Base-by-base conservation (phyloP, 1,284 basidiomycete species). In the Athelia psychrophila region DNA sequence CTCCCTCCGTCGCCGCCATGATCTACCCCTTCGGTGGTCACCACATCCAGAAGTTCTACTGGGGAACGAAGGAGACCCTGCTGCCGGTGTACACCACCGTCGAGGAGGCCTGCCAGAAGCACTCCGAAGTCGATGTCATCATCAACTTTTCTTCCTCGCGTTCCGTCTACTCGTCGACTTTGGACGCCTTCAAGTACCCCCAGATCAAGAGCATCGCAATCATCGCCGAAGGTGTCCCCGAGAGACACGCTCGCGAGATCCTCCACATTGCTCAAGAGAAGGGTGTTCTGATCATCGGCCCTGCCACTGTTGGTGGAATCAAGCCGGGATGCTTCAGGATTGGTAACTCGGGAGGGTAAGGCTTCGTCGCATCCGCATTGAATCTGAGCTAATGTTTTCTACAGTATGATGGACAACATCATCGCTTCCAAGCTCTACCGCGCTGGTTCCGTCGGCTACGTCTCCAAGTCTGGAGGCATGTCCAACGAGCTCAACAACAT, bases 401-500 rank as follows among this genome's bases (percentile, higher is more conserved):
- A 0, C 60, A 86, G 91, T 69, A 98, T 98, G 96, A 98, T 98
- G 95, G 97, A 99, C 81, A 99, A 98, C 81, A 96, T 98, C 76
- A 95, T 98, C 64, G 78, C 95, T 15, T 98, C 95, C 59, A 99
- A 98, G 82, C 91, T 99, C 58, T 99, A 98, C 86, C 93, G 95
- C 65, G 78, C 95, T 45, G 97, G 96, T 56, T 95, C 95, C 20
- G 93, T 99, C 64, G 96, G 94, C 67, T 98, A 98, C 75, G 96
- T 99, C 69, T 98, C 94, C 75, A 99, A 99, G 80, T 98, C 96
- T 13, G 96, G 96, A 62, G 96, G 97, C 72, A 99, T 99, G 97
- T 99, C 96, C 63, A 99, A 99, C 80, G 97, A 99, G 77, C 81
- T 99, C 63, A 98, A 99, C 91, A 99, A 98, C 81, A 99, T 99